Conservation (phyloP, 2,329 filamentous ascomycete genomes). For the Trichophyton rubrum region DNA sequence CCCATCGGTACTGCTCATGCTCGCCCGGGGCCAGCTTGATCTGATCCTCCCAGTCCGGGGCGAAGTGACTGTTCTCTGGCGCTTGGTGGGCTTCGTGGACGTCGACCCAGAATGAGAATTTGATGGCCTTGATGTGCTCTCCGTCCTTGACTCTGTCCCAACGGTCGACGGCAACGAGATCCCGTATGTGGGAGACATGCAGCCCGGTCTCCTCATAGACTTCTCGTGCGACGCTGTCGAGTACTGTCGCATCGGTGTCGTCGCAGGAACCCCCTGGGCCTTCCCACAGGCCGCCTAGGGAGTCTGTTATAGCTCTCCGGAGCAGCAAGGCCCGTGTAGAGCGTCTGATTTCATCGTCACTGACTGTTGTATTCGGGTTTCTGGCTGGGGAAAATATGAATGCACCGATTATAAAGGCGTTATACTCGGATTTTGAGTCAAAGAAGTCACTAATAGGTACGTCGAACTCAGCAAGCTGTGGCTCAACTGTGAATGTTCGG, state of each 20-base stretch:
- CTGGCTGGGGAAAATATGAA: neutral
- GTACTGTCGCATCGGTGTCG: neutral
- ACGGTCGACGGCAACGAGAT: neutral
- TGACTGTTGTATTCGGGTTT: neutral
- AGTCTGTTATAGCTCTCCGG: constrained; percentile 1
- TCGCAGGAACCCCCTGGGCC: constrained; percentile 5
- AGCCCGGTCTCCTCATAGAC: constrained; percentile 4
- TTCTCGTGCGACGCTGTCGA: constrained; percentile 4
- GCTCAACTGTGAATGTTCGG: neutral
- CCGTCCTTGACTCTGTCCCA: neutral
- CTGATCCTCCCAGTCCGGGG: neutral
- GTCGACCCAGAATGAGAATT: neutral
- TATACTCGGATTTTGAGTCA: neutral
- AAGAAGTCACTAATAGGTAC: constrained; percentile 1
- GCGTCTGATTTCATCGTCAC: neutral
- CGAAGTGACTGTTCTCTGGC: neutral
- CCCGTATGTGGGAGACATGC: neutral
- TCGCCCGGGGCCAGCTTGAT: neutral
- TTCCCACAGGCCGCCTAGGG: neutral
- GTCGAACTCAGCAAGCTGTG: constrained; percentile 3
- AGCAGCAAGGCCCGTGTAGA: neutral
- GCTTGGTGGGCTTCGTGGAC: neutral
- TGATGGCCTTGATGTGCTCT: neutral
- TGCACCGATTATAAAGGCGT: constrained; percentile 1
- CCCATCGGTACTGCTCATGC: constrained; percentile 4